Base-by-base conservation (phyloP, 768 basidiomycete genomes). In the Suillus variegatus region DNA sequence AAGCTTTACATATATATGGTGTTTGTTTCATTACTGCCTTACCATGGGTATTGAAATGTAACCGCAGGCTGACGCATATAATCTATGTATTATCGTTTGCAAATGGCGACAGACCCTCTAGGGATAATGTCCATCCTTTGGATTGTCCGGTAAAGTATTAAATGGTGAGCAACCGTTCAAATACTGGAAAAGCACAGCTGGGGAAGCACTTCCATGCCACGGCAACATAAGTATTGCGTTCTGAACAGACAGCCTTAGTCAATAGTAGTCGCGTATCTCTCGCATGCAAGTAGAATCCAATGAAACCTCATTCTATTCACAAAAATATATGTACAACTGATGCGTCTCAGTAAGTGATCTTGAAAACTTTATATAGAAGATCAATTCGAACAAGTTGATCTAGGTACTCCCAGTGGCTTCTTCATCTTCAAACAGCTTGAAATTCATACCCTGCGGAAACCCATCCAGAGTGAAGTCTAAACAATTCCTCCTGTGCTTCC, bases 401-500 rank as follows among this genome's bases (percentile, higher is more conserved):
- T 18, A 55, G 32, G 18, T 20, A 55, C 32, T 55, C 20, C 54
- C 38, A 40, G 22, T 40, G 9, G 13, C 22, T 25, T 58, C 56
- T 58, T 58, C 56, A 18, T 58, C 56, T 58, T 58, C 56, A 58
- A 58, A 58, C 56, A 58, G n/a, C 22, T 58, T 58, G 22, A 58
- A 40, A 25, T 16, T 3, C 38, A 57, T 16, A 14, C 14, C 38
- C 56, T 22, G 56, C 38, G 4, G 2, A 40, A 58, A 40, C 38
- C 13, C n/a, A 13, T 56, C 36, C 36, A 56, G 20, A 14, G 22
- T 13, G 4, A 14, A 56, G 13, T 66, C 49, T 22, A 64, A 40
- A 38, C 28, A 44, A 32, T 66, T 52, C 25, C 35, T 46, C 61
- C 60, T 65, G 32, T 67, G 35, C 46, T 41, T 67, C 38, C 63